These are phyloP conservation scores for Fusarium sulawesiense DNA, from an alignment of 2,329 filamentous ascomycete species.

Conservation along the genomic window DNA sequence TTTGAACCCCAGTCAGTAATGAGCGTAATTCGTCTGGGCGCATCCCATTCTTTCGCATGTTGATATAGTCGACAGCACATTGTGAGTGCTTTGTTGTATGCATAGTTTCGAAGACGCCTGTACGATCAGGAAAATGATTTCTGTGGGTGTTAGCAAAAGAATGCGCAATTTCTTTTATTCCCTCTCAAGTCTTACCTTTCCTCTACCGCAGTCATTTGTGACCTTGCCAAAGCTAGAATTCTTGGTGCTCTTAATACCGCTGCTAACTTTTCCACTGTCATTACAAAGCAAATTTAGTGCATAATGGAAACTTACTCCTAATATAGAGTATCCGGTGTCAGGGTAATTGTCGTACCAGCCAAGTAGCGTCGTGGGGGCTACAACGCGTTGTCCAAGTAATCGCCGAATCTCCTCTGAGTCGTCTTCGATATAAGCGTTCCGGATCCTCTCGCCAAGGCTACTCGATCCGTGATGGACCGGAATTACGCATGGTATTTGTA, in stretches of 20 bases:
- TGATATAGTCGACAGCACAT: neutral
- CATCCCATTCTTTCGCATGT: neutral
- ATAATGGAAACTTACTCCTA: neutral
- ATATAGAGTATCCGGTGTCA: neutral
- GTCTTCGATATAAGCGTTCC: accelerated
- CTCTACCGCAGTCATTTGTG: neutral
- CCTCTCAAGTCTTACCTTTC: neutral
- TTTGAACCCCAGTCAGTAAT: accelerated
- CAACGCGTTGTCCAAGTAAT: neutral
- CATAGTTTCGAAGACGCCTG: accelerated
- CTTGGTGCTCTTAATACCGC: neutral
- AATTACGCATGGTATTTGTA: slow-evolving; percentile 10
- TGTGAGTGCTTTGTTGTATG: accelerated
- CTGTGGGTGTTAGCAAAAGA: accelerated
- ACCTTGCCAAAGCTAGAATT: neutral
- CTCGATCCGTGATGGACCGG: accelerated
- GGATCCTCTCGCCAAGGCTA: neutral
- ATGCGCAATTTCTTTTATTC: neutral
- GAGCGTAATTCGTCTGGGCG: accelerated
- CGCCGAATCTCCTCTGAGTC: accelerated
- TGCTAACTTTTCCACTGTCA: neutral
- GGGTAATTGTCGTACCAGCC: neutral
- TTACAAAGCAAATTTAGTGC: too few species aligned
- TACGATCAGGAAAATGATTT: accelerated
- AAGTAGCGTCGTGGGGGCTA: neutral